Conservation (phyloP, 495 filamentous ascomycete genomes). For the Poronia punctata region DNA sequence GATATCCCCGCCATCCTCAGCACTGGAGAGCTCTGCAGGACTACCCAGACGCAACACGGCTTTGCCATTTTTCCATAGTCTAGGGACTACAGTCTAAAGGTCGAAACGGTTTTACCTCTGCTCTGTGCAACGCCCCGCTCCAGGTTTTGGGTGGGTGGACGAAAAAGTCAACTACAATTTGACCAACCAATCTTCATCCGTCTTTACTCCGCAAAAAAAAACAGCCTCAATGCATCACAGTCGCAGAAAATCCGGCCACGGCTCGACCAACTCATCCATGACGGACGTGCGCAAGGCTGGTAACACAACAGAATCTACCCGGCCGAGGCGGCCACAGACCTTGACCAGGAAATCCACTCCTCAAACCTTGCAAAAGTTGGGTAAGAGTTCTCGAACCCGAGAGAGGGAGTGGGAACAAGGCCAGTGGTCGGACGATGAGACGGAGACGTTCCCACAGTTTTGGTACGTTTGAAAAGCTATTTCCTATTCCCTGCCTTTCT, state of each 20-base stretch:
- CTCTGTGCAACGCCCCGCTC: constrained; percentile 13
- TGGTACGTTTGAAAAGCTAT: constrained; percentile 32
- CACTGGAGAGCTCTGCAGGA: too few relatives aligned
- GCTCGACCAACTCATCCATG: constrained; percentile 40
- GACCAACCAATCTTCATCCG: constrained; percentile 1
- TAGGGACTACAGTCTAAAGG: too few relatives aligned
- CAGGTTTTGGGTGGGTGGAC: constrained; percentile 4
- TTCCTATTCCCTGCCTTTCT: constrained; percentile 1
- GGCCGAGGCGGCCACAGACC: constrained; percentile 31
- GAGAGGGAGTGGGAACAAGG: constrained; percentile 40
- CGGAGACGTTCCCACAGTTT: constrained; percentile 45
- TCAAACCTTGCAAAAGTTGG: constrained; percentile 32
- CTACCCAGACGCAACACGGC: background rate
- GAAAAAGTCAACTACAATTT: constrained; percentile 5
- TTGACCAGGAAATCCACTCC: constrained; percentile 33
- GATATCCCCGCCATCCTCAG: too few relatives aligned
- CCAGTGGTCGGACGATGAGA: constrained; percentile 41
- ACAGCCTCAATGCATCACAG: constrained; percentile 38
- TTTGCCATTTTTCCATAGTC: constrained; percentile 6
- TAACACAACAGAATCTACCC: constrained; percentile 26
- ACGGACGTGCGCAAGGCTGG: constrained; percentile 42
- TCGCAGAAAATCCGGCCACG: constrained; percentile 43
- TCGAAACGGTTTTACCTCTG: too few relatives aligned
- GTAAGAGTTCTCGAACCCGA: constrained; percentile 36
- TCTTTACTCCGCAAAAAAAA: constrained; percentile 8